Conservation (phyloP, 2,329 filamentous ascomycete genomes). For the Elsinoe fawcettii region DNA sequence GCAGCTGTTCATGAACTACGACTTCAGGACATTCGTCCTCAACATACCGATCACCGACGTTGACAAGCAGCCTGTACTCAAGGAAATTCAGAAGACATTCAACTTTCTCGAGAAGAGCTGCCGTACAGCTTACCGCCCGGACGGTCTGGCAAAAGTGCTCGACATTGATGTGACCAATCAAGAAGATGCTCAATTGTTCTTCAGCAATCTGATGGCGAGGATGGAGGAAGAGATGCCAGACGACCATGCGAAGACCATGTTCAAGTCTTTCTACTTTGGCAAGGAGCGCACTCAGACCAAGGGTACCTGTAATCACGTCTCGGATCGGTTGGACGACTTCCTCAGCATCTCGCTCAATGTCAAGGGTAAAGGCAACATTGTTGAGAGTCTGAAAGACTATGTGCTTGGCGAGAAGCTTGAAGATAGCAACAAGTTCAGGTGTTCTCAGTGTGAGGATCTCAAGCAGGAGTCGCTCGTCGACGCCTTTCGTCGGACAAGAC, state of each 20-base stretch:
- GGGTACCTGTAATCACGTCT: slow-evolving; percentile 89
- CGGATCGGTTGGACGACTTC: slow-evolving; percentile 81
- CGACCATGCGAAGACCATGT: slow-evolving; percentile 58
- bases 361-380: slow-evolving; percentile 74
- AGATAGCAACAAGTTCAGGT: slow-evolving; percentile 98
- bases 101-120: slow-evolving; percentile 77
- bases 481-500: slow-evolving; percentile 55
- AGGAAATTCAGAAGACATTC: slow-evolving; percentile 74
- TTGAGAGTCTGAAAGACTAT: slow-evolving; percentile 89
- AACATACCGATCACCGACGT: slow-evolving; percentile 41
- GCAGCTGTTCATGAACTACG: slow-evolving; percentile 91
- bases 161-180: slow-evolving; percentile 81
- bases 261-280: slow-evolving; percentile 83
- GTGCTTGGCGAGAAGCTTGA: slow-evolving; percentile 95
- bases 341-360: slow-evolving; percentile 95
- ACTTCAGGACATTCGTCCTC: slow-evolving; percentile 80
- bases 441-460: slow-evolving; percentile 69
- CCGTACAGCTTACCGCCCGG: slow-evolving; percentile 64
- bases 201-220: slow-evolving; percentile 84
- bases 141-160: slow-evolving; percentile 64
- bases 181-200: slow-evolving; percentile 98
- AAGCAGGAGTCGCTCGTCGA: slow-evolving; percentile 16
- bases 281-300: slow-evolving; percentile 91
- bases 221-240: slow-evolving; percentile 75
- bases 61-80: slow-evolving; percentile 60